Evolutionary conservation across 2,329 filamentous ascomycete species (phyloP), one percentile per base, ranked within the genome.

Genomic region (Monilinia polystroma): DNA sequence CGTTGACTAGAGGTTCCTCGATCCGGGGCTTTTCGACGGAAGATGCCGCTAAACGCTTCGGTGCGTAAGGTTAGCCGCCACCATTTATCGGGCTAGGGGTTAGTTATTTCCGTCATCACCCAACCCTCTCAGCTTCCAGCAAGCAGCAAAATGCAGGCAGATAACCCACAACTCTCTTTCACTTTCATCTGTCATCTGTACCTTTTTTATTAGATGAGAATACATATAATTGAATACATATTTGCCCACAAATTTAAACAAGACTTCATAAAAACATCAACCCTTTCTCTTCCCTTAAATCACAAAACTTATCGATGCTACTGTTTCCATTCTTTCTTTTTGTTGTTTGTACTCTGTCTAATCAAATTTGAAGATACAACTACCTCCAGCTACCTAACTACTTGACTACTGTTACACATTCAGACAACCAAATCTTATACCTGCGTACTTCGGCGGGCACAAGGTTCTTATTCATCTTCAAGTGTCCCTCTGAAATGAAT

Each of bases 1-100:
- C 67, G 71, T 72, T 68, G 66, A 18, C 35, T 41, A 43, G 59
- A 63, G 59, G 59, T 63, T 63, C 20, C 54, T 63, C 20, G 47
- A 63, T 32, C 35, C 32, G 52, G 64, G 54, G 64, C 16, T 45
- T 65, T 45, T 51, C 11, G 35, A 51, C 64, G 64, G 55, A 53
- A 66, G 20, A 66, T 66, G 47, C 64, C 64, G 55, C 63, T 43
- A 65, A 59, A 58, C 45, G 45, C 58, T 60, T 45, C 29, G 49
- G 43, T 60, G 29, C 29, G 45, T 60, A 60, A 14, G 43, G 41
- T 43, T 20, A 20, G 45, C 58, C 58, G 45, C 58, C 45, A 20
- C 11, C n/a, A 20, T n/a, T 20, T 26, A 60, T 38, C 32, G 53
- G 49, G 49, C 14, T 52, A 52, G 29, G 29, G 52, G 10, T 35